Base-by-base conservation (phyloP, 176 grass and related monocot genomes). In the Phyllostachys edulis region DNA sequence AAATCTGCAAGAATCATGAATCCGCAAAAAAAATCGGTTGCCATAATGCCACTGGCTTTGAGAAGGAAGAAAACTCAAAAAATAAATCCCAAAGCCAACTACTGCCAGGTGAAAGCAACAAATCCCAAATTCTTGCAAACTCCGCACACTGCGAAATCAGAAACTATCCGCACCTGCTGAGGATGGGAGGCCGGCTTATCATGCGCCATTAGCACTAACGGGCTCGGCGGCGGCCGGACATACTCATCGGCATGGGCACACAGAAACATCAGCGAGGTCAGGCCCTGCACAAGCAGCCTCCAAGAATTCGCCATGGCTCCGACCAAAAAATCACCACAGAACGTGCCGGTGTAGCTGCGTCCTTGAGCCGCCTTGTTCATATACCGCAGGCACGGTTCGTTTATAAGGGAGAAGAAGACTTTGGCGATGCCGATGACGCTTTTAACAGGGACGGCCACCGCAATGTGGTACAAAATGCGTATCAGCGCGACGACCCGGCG, bases 141-240 rank as follows among this genome's bases (percentile, higher is more conserved):
- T 8, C 63, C 37, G 14, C 27, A 37, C 9, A 20, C 42, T 5
- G 61, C 21, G 52, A 62, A 62, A 6, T 20, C 5, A 15, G 16
- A 65, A 36, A 36, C 40, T 11, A 57, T 6, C 4, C 24, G 8
- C 65, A 92, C 94, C 88, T 97, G 94, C 75, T 94, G 95, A 20
- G 95, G 88, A 80, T 89, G 89, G 1, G 81, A 81, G 9, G 82
- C 12, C 20, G 90, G 75, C 85, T 91, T 71, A 42, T 55, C 70
- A 73, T 91, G 86, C 56, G n/a, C 0, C 15, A 63, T 65, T 2
- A 57, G 40, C 36, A 94, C 41, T 3, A 94, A 45, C 32, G 67
- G 84, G 61, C 88, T 86, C 2, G 92, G 84, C 27, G 90, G 82
- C 63, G 82, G 90, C 39, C 95, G 90, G 21, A 78, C 81, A 4